Evolutionary conservation across 495 filamentous ascomycete genomes (phyloP).

Genomic region (Penicillium fimorum): DNA sequence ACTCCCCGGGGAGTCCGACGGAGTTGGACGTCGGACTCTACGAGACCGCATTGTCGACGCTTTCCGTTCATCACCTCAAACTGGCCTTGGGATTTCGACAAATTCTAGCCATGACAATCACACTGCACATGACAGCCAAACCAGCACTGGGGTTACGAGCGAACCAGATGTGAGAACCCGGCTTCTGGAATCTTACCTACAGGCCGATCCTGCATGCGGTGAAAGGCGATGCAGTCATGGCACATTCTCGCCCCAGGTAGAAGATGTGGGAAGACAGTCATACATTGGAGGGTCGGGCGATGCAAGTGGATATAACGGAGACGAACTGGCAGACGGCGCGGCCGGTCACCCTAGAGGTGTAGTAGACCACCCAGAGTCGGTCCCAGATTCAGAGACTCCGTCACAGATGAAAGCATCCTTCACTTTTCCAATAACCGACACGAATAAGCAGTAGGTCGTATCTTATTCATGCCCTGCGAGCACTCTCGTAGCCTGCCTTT

Average conservation of each 20-base stretch:
- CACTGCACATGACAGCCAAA: slow-evolving; percentile 6
- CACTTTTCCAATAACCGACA: slow-evolving; percentile 30
- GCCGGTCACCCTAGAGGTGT: slow-evolving; percentile 13
- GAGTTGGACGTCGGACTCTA: slow-evolving; percentile 30
- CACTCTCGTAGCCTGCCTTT: slow-evolving; percentile 1
- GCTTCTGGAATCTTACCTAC: slow-evolving; percentile 41
- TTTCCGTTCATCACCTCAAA: slow-evolving; percentile 28
- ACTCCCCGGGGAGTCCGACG: slow-evolving; percentile 23
- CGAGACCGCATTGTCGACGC: slow-evolving; percentile 39
- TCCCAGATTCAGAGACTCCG: slow-evolving; percentile 34
- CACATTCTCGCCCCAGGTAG: slow-evolving; percentile 71
- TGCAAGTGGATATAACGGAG: slow-evolving; percentile 26
- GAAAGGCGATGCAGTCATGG: slow-evolving; percentile 65
- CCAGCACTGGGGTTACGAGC: slow-evolving; percentile 15
- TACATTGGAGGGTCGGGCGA: slow-evolving; percentile 13
- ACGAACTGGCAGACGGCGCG: slow-evolving; percentile 14
- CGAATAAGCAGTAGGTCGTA: slow-evolving; percentile 36
- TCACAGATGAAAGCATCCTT: slow-evolving; percentile 34
- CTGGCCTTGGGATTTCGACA: slow-evolving; percentile 5
- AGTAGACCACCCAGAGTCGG: slow-evolving; percentile 19
- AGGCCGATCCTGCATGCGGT: slow-evolving; percentile 36
- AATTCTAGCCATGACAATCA: not conserved
- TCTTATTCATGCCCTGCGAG: not conserved
- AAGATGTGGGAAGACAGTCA: slow-evolving; percentile 46
- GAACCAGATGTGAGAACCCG: slow-evolving; percentile 35